phyloP scores from a whole-genome alignment of 805 yeast genomes.

The Ogataea haglerorum region DNA sequence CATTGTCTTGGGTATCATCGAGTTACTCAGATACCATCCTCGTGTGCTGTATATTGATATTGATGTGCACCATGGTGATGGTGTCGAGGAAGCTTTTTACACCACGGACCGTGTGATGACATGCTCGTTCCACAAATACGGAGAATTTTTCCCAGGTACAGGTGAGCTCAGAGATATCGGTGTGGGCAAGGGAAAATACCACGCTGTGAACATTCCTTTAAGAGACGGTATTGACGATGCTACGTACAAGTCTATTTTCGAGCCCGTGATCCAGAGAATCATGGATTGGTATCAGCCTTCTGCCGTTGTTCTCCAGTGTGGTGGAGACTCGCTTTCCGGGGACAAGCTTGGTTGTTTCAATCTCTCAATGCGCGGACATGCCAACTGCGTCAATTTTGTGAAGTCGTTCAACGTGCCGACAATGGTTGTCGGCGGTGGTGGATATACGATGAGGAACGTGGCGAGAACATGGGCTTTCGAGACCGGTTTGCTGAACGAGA shows the following conservation, averaged over 20 bases:
- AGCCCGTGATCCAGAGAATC: constrained; percentile 76
- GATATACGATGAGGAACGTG: constrained; percentile 96
- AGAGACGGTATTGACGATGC: constrained; percentile 94
- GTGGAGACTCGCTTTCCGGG: constrained; percentile 95
- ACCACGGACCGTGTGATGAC: constrained; percentile 91
- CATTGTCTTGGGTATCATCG: constrained; percentile 79
- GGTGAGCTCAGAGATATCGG: constrained; percentile 85
- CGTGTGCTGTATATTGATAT: constrained; percentile 85
- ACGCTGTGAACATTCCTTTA: constrained; percentile 80
- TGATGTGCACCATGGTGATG: constrained; percentile 93
- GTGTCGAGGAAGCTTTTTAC: constrained; percentile 92
- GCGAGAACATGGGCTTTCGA: constrained; percentile 95
- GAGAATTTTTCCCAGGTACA: constrained; percentile 92
- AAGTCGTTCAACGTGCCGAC: constrained; percentile 83
- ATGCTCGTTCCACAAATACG: constrained; percentile 86
- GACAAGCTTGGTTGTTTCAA: constrained; percentile 96
- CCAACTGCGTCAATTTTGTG: constrained; percentile 88
- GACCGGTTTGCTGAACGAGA: constrained; percentile 82
- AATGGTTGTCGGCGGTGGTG: constrained; percentile 97
- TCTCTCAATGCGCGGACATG: constrained; percentile 90
- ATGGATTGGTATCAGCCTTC: constrained; percentile 91
- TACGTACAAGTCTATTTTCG: constrained; percentile 78
- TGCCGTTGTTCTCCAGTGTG: constrained; percentile 96
- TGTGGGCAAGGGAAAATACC: constrained; percentile 78
- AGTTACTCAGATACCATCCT: constrained; percentile 76